These are phyloP conservation scores for Takashimella koratensis DNA, from an alignment of 1,284 basidiomycete species.

Conservation along the genomic window DNA sequence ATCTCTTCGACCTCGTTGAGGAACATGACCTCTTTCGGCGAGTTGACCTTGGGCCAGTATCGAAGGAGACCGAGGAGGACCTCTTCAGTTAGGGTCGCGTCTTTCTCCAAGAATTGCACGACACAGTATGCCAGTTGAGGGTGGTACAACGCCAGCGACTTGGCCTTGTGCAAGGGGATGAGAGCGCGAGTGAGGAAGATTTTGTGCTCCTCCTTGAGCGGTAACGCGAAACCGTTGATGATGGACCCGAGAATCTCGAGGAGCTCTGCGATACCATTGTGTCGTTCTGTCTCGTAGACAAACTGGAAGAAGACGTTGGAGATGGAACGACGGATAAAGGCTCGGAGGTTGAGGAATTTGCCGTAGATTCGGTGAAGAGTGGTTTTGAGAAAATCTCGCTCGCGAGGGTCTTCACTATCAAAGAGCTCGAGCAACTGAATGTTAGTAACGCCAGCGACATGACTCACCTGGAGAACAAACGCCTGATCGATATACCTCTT, in stretches of 20 bases:
- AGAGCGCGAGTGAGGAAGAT: conserved; percentile 95
- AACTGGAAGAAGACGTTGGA: conserved; percentile 99
- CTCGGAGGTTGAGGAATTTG: conserved; percentile 97
- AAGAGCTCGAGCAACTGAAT: conserved; percentile 87
- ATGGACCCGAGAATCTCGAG: conserved; percentile 98
- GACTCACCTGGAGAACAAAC: conserved; percentile 72
- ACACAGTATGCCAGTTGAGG: conserved; percentile 98
- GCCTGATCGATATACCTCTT: conserved; percentile 96
- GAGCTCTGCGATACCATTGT: conserved; percentile 98
- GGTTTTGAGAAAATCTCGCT: conserved; percentile 99
- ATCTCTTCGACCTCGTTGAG: conserved; percentile 99
- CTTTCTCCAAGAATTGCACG: conserved; percentile 98
- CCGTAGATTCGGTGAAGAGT: conserved; percentile 99
- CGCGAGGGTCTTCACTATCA: conserved; percentile 97
- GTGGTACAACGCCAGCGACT: conserved; percentile 93
- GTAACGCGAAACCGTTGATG: conserved; percentile 98
- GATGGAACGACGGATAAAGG: conserved; percentile 98
- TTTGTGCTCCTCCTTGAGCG: conserved; percentile 99
- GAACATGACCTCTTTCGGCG: conserved; percentile 99
- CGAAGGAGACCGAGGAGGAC: conserved; percentile 91
- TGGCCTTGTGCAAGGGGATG: conserved; percentile 96
- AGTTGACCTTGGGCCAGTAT: conserved; percentile 99
- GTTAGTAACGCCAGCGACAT: not conserved
- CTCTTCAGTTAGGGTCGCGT: conserved; percentile 85
- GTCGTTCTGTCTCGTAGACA: conserved; percentile 96